Evolutionary conservation across 139 green algal species (phyloP).

Genomic region (Parachlorella kessleri): DNA sequence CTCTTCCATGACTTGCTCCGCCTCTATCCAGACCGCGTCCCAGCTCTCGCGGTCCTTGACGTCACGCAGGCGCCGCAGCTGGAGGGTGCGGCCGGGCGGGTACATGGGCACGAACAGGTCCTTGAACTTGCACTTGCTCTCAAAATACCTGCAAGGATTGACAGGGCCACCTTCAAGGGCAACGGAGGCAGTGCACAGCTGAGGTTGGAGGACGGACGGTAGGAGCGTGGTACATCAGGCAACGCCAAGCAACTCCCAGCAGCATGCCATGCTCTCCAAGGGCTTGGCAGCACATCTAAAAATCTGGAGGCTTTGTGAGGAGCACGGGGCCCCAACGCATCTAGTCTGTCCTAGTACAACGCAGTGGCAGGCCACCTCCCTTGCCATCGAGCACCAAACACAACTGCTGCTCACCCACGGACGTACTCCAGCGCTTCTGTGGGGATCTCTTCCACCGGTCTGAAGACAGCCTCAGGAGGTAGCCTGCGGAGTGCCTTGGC

Average conservation of each 20-base stretch:
- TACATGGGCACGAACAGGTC: conserved; percentile 8
- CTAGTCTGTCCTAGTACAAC: no score
- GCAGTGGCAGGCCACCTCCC: no score
- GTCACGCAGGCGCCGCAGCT: conserved; percentile 10
- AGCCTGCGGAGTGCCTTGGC: not conserved
- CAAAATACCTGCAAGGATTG: conserved; percentile 11
- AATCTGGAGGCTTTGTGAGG: no score
- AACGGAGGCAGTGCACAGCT: no score
- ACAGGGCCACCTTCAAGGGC: no score
- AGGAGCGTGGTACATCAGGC: no score
- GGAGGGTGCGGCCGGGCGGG: not conserved
- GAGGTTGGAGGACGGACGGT: no score
- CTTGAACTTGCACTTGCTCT: not conserved
- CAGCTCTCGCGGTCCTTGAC: not conserved
- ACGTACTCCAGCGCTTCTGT: not conserved
- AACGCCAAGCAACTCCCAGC: no score
- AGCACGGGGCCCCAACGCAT: no score
- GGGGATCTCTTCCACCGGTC: conserved; percentile 4
- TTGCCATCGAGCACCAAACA: no score
- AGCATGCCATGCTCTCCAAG: no score
- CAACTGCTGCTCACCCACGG: not conserved
- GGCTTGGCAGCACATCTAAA: no score
- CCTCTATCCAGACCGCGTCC: not conserved
- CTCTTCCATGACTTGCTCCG: not conserved
- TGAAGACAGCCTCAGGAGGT: not conserved